These are phyloP conservation scores for Dendrothele bispora DNA, from an alignment of 768 basidiomycete species.

Conservation along the genomic window DNA sequence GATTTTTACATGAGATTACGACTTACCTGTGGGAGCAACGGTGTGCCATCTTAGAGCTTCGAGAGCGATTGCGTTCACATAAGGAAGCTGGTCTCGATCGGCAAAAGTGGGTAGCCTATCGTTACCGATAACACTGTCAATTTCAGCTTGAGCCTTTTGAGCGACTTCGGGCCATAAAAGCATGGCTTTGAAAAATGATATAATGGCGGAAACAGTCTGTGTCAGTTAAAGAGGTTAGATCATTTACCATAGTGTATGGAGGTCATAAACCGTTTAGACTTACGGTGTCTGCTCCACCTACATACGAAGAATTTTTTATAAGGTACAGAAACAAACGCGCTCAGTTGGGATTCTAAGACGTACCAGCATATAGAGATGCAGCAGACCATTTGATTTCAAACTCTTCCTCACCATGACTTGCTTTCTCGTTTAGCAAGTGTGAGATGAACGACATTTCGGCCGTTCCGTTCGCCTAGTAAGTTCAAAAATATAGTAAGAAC, in stretches of 20 bases:
- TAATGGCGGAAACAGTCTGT: slow-evolving; percentile 22
- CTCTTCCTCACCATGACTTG: slow-evolving; percentile 14
- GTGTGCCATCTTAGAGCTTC: slow-evolving; percentile 5
- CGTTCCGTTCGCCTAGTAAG: slow-evolving; percentile 15
- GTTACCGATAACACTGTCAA: slow-evolving; percentile 4
- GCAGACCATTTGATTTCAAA: slow-evolving; percentile 24
- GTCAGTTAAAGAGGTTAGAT: too few relatives aligned
- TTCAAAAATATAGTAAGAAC: not conserved
- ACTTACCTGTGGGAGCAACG: slow-evolving; percentile 5
- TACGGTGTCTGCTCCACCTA: slow-evolving; percentile 29
- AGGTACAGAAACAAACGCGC: slow-evolving; percentile 6
- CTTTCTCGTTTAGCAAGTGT: slow-evolving; percentile 11
- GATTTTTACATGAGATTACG: too few relatives aligned
- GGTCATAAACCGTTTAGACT: too few relatives aligned
- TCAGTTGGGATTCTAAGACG: too few relatives aligned
- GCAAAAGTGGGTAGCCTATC: slow-evolving; percentile 8
- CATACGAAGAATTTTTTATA: not conserved
- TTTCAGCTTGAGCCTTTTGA: slow-evolving; percentile 5
- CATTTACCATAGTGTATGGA: too few relatives aligned
- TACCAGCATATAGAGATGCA: slow-evolving; percentile 32
- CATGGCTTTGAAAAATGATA: slow-evolving; percentile 30
- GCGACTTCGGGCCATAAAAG: slow-evolving; percentile 12
- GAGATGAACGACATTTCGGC: slow-evolving; percentile 21
- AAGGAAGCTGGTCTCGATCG: slow-evolving; percentile 6
- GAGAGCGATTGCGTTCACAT: slow-evolving; percentile 2